Conservation (phyloP, 164 flowering plant genomes). For the Tinospora cordifolia region DNA sequence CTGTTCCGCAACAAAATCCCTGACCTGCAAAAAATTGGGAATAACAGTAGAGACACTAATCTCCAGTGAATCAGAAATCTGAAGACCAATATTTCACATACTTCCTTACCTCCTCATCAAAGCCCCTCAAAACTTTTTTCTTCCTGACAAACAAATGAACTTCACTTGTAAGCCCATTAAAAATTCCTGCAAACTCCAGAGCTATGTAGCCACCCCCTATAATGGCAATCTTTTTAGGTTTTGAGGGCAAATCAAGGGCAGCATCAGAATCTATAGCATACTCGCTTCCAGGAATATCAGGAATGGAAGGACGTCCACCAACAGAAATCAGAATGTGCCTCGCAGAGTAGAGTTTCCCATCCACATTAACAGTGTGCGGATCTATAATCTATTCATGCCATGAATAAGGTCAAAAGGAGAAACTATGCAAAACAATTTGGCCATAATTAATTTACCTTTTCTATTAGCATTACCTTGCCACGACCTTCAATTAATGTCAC, state of each 20-base stretch:
- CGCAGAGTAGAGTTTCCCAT: slow-evolving; percentile 83
- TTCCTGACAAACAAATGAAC: slow-evolving; percentile 94
- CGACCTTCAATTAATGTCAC: slow-evolving; percentile 86
- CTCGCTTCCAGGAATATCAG: slow-evolving; percentile 85
- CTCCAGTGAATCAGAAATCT: not conserved
- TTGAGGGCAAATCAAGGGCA: slow-evolving; percentile 91
- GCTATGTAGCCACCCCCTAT: slow-evolving; percentile 98
- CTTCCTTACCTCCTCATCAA: slow-evolving; percentile 84
- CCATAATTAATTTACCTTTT: slow-evolving; percentile 11
- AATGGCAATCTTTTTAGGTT: slow-evolving; percentile 83
- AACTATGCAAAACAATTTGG: not conserved
- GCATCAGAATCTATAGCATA: slow-evolving; percentile 92
- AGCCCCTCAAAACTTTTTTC: slow-evolving; percentile 80
- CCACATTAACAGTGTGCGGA: slow-evolving; percentile 86
- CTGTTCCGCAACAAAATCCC: slow-evolving; percentile 91
- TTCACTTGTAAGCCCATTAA: slow-evolving; percentile 83
- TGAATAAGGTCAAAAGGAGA: slow-evolving; percentile 8
- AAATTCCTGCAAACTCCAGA: slow-evolving; percentile 95
- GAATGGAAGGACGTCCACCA: slow-evolving; percentile 92
- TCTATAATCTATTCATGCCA: slow-evolving; percentile 54
- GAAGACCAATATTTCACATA: not conserved
- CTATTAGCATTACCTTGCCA: slow-evolving; percentile 58
- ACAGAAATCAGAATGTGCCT: slow-evolving; percentile 81
- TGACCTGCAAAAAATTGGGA: slow-evolving; percentile 41
- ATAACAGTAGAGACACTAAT: not conserved